phyloP scores from a whole-genome alignment of 306 rosid genomes.

The Ceratonia siliqua region DNA sequence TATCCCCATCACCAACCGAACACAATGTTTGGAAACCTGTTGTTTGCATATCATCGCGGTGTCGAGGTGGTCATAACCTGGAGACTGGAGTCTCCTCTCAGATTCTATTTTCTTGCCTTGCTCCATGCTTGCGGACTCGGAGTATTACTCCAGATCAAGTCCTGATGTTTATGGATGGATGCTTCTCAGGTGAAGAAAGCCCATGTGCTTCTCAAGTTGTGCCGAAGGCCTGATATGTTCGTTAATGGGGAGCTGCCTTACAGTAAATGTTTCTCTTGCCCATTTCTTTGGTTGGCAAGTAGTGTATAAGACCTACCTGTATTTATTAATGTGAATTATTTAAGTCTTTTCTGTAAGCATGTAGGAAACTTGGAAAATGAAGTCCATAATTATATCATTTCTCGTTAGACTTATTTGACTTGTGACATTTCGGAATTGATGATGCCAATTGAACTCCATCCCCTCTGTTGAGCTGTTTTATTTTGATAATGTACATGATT shows the following conservation, averaged over 20 bases:
- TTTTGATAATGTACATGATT: too few species aligned
- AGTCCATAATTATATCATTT: not conserved
- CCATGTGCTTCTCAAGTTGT: not conserved
- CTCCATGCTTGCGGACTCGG: too few species aligned
- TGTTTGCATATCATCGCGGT: too few species aligned
- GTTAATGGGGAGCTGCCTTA: not conserved
- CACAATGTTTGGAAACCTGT: too few species aligned
- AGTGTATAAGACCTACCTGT: constrained; percentile 17
- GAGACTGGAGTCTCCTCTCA: too few species aligned
- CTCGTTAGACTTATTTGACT: not conserved
- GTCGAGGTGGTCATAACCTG: too few species aligned
- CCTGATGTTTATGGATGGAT: constrained; percentile 18
- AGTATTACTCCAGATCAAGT: too few species aligned
- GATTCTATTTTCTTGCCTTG: too few species aligned
- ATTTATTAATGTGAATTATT: constrained; percentile 14
- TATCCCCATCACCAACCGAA: too few species aligned
- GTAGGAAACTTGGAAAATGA: constrained; percentile 24
- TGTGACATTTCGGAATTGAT: not conserved
- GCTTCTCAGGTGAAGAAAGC: constrained; percentile 24
- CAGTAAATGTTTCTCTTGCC: constrained; percentile 6
- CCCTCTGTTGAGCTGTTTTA: too few species aligned
- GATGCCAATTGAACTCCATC: too few species aligned
- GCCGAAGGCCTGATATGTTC: not conserved
- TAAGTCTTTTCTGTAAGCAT: not conserved
- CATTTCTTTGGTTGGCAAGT: constrained; percentile 21